Evolutionary conservation across 768 basidiomycete species (phyloP).

Genomic region (Boletus rex-veris): DNA sequence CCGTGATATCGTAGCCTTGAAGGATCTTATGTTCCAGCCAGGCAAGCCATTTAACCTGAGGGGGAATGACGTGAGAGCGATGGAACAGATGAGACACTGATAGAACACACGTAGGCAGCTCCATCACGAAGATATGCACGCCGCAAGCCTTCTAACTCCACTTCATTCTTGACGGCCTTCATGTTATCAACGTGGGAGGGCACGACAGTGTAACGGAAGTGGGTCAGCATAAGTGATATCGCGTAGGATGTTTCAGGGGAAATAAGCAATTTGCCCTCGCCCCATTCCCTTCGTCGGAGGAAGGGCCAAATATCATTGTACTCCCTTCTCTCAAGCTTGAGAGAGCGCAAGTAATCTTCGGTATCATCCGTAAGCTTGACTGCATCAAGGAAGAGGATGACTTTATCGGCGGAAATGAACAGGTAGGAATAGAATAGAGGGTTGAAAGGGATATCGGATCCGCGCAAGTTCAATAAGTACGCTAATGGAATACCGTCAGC

Average conservation of each 20-base stretch:
- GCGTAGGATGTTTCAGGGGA: slow-evolving; percentile 75
- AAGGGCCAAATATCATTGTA: slow-evolving; percentile 83
- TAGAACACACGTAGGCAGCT: slow-evolving; percentile 64
- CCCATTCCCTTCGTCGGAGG: slow-evolving; percentile 71
- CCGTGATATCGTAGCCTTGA: slow-evolving; percentile 79
- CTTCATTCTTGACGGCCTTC: slow-evolving; percentile 86
- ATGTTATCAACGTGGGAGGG: slow-evolving; percentile 70
- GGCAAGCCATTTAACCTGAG: slow-evolving; percentile 76
- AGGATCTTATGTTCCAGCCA: slow-evolving; percentile 83
- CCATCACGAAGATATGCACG: slow-evolving; percentile 90
- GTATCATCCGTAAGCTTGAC: slow-evolving; percentile 61
- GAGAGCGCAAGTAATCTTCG: slow-evolving; percentile 50
- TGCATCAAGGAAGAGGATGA: slow-evolving; percentile 74
- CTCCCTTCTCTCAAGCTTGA: slow-evolving; percentile 55
- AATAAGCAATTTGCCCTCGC: slow-evolving; percentile 76
- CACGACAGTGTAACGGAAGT: slow-evolving; percentile 71
- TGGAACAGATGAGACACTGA: slow-evolving; percentile 4
- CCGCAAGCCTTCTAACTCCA: slow-evolving; percentile 78
- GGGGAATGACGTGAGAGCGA: slow-evolving; percentile 10
- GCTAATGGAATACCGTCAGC: slow-evolving; percentile 42
- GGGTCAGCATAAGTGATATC: slow-evolving; percentile 80
- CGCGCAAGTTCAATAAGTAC: slow-evolving; percentile 85
- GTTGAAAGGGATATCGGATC: slow-evolving; percentile 86
- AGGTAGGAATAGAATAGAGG: slow-evolving; percentile 90
- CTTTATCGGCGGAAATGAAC: slow-evolving; percentile 59